A percentile compares a stretch with the other conserved stretches of the same genome.
Conservation (phyloP, 2,329 filamentous ascomycete genomes). For the Beauveria australis region DNA sequence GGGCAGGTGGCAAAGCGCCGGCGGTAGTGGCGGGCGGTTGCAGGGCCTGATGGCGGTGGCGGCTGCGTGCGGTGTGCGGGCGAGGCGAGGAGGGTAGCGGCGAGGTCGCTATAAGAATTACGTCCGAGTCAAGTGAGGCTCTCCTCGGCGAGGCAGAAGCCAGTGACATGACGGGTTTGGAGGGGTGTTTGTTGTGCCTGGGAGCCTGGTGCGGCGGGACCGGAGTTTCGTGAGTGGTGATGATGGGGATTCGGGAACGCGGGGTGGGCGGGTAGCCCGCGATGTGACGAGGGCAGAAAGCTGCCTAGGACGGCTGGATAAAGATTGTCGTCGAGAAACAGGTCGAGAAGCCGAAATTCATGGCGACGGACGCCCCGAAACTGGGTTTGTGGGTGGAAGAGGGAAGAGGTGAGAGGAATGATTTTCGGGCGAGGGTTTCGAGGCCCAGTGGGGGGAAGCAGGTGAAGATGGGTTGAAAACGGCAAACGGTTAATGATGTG, state of each 20-base stretch:
- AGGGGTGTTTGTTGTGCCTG: not conserved
- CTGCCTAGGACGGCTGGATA: not conserved
- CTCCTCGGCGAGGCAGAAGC: conserved; percentile 8
- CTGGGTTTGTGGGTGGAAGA: not conserved
- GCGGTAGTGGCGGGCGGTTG: conserved; percentile 10
- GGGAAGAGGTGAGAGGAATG: not conserved
- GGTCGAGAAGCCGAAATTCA: not conserved
- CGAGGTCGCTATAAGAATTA: not conserved
- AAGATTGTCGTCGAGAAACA: not conserved
- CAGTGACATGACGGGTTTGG: not conserved
- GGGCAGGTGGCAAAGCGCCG: conserved; percentile 11
- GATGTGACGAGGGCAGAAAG: not conserved
- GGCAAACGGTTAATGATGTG: no score
- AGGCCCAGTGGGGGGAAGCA: not conserved
- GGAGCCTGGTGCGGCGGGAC: conserved; percentile 1
- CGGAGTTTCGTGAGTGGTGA: no score
- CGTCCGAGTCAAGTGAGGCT: not conserved
- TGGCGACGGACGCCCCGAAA: not conserved
- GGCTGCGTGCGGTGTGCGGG: not conserved
- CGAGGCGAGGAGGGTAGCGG: not conserved
- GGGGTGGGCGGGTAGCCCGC: not conserved
- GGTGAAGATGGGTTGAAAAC: not conserved
- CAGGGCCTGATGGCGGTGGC: not conserved
- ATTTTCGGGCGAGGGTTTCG: not conserved
- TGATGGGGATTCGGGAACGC: no score